Conservation (phyloP, 768 basidiomycete genomes). For the Leccinum barrowsii region DNA sequence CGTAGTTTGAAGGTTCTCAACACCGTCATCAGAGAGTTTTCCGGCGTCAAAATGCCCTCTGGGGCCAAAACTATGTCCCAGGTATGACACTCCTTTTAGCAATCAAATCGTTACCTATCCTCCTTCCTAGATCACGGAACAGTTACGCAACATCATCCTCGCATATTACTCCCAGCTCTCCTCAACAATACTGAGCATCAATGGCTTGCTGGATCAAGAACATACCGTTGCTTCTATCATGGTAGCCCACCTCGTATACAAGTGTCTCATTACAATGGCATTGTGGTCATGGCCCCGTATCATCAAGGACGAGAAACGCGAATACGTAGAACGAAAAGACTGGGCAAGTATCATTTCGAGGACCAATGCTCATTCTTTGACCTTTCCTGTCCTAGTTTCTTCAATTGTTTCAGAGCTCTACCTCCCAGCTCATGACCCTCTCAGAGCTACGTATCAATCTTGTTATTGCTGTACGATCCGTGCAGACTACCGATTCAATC, state of each 20-base stretch:
- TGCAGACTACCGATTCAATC: conserved; percentile 33
- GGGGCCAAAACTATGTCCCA: conserved; percentile 65
- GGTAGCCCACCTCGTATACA: conserved; percentile 69
- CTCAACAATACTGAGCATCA: conserved; percentile 33
- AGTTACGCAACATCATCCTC: conserved; percentile 51
- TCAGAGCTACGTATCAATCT: conserved; percentile 57
- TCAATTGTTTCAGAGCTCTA: conserved; percentile 58
- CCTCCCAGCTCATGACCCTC: conserved; percentile 51
- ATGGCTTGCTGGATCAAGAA: conserved; percentile 34
- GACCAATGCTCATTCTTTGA: not conserved
- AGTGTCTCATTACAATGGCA: conserved; percentile 67
- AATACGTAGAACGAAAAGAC: conserved; percentile 40
- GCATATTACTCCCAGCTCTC: conserved; percentile 56
- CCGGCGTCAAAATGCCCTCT: conserved; percentile 63
- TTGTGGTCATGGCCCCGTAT: conserved; percentile 67
- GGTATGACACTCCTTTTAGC: conserved; percentile 34
- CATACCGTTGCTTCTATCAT: conserved; percentile 45
- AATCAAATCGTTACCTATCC: not conserved
- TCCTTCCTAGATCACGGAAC: conserved; percentile 20
- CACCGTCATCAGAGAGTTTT: conserved; percentile 65
- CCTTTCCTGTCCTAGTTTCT: conserved; percentile 43
- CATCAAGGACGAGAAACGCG: conserved; percentile 41
- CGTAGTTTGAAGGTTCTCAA: conserved; percentile 65
- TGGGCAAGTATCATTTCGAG: conserved; percentile 45
- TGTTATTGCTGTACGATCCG: conserved; percentile 40